phyloP scores from a whole-genome alignment of 257 asterid genomes.

The Linaria vulgaris region DNA sequence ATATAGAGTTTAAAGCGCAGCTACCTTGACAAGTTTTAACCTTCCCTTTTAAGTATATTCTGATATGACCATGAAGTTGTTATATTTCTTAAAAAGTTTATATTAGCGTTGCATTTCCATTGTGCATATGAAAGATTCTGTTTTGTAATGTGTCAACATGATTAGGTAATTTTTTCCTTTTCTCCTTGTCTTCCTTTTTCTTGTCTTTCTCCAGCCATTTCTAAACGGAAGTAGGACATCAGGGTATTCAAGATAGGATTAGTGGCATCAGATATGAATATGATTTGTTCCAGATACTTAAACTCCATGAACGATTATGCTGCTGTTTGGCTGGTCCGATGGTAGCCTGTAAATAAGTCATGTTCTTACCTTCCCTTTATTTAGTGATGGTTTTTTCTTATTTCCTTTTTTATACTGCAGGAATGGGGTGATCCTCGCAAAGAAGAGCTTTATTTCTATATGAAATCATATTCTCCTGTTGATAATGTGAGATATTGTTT shows the following conservation, averaged over 20 bases:
- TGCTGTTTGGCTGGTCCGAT: conserved; percentile 14
- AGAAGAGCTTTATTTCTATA: conserved; percentile 81
- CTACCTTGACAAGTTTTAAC: neutral
- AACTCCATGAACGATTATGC: neutral
- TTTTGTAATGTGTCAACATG: neutral
- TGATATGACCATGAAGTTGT: neutral
- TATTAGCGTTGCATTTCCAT: neutral
- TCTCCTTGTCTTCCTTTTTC: too few species aligned
- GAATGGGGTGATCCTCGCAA: conserved; percentile 99
- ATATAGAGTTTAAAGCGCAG: neutral
- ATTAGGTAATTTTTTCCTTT: neutral
- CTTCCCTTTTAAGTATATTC: neutral
- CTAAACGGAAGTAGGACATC: neutral
- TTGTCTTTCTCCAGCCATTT: too few species aligned
- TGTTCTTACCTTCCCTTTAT: too few species aligned
- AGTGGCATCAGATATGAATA: neutral
- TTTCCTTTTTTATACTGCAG: conserved; percentile 45
- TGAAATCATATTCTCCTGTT: conserved; percentile 95
- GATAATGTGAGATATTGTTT: conserved; percentile 87
- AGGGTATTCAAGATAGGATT: neutral
- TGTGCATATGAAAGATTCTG: neutral
- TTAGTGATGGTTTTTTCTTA: conserved; percentile 25
- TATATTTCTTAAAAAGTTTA: too few species aligned
- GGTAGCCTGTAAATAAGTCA: conserved; percentile 13
- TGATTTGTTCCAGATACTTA: conserved; percentile 2